These are phyloP conservation scores for Thielaviopsis populi DNA, from an alignment of 2,329 filamentous ascomycete species.

Conservation along the genomic window DNA sequence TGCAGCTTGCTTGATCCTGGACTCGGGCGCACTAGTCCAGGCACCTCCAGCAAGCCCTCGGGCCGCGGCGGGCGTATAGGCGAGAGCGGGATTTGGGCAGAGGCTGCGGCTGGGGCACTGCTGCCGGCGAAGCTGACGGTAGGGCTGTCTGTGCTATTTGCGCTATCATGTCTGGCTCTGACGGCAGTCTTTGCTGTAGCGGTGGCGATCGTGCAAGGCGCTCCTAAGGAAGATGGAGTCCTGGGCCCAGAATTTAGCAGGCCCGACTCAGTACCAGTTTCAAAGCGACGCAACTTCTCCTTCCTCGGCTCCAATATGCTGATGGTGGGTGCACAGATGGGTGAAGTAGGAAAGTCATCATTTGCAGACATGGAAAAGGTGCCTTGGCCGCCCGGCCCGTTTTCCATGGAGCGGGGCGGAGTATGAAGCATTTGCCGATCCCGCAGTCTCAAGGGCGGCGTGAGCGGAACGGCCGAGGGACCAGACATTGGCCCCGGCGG, in stretches of 20 bases:
- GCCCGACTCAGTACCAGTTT: background rate
- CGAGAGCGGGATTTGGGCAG: background rate
- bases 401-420: slow-evolving; percentile 15
- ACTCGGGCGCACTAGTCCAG: slow-evolving; percentile 2
- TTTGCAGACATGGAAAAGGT: slow-evolving; percentile 1
- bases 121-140: background rate
- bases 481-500: slow-evolving; percentile 6
- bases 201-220: background rate
- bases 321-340: slow-evolving; percentile 12
- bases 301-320: slow-evolving; percentile 8
- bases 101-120: background rate
- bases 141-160: slow-evolving; percentile 1
- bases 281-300: slow-evolving; percentile 6
- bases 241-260: background rate
- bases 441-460: slow-evolving; percentile 8
- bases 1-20: slow-evolving; percentile 10
- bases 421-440: slow-evolving; percentile 13
- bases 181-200: background rate
- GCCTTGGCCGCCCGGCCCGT: slow-evolving; percentile 7
- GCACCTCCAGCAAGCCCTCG: slow-evolving; percentile 10
- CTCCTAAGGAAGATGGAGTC: background rate
- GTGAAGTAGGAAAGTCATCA: slow-evolving; percentile 9
- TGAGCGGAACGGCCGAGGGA: background rate
- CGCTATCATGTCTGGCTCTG: background rate
- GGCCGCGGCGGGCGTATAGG: slow-evolving; percentile 7